Evolutionary conservation across 139 green algal genomes (phyloP).

Genomic region (Chlamydomonas sp.): DNA sequence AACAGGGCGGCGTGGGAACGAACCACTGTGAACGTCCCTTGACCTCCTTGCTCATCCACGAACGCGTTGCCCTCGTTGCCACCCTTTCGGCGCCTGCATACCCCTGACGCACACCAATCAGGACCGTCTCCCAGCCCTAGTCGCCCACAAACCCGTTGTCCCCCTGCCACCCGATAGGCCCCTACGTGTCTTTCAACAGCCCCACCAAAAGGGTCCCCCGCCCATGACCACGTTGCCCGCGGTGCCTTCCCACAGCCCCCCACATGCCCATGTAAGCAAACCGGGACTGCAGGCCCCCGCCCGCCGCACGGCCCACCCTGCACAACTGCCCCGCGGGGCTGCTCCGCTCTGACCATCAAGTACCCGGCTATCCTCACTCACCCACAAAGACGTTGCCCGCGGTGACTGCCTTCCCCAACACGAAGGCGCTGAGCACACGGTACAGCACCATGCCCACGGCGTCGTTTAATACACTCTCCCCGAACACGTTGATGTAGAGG

Average conservation of each 20-base stretch:
- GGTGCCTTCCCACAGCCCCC: too few species aligned
- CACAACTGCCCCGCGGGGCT: too few species aligned
- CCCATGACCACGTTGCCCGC: too few species aligned
- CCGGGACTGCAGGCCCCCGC: not conserved
- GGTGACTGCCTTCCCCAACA: constrained; percentile 29
- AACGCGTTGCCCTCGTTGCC: not conserved
- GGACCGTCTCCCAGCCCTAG: too few species aligned
- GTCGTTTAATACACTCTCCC: constrained; percentile 88
- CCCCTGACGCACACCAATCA: too few species aligned
- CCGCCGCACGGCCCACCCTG: not conserved
- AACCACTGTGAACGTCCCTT: not conserved
- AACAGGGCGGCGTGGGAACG: too few species aligned
- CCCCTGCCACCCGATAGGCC: too few species aligned
- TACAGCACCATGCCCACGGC: constrained; percentile 85
- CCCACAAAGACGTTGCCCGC: constrained; percentile 36
- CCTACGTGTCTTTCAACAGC: too few species aligned
- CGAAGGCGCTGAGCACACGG: constrained; percentile 57
- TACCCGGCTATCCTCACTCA: constrained; percentile 7
- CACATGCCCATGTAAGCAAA: too few species aligned
- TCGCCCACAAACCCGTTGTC: too few species aligned
- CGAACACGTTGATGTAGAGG: constrained; percentile 89
- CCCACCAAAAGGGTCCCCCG: too few species aligned
- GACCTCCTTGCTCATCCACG: not conserved
- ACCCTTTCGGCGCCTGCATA: not conserved
- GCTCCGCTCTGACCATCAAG: not conserved